Base-by-base conservation (phyloP, 2,329 filamentous ascomycete species). In the Aspergillus sclerotialis region DNA sequence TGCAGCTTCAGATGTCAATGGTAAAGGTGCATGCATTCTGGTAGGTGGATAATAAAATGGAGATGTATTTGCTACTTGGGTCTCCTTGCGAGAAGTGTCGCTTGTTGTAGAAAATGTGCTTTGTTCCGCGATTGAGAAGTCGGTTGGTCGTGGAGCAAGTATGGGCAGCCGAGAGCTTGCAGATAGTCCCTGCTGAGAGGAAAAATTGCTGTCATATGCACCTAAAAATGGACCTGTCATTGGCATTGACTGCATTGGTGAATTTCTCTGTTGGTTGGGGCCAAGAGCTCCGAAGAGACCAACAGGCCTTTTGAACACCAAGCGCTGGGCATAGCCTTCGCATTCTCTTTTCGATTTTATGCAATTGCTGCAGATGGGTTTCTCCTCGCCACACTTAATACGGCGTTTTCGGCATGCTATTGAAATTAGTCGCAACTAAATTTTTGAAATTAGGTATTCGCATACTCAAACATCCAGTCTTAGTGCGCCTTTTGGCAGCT, bases 361-460 rank as follows among this genome's bases (percentile, higher is more conserved):
- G 44, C 65, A 68, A 43, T 68, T 66, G 39, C 58, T 62, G 52
- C 65, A 68, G 28, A 58, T 59, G 10, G 65, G 65, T 38, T 67
- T 67, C 51, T 87, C 85, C 60, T 96, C 92, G 42, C 92, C 92
- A 61, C 92, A 98, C 64, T 96, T 98, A 63, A 98, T 96, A 43
- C 92, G 84, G 34, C 92, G 82, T 64, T 85, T 90, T 44, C 92
- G 83, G 64, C 92, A 98, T 38, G 92, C 84, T 89, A 44, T 36
- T 31, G 21, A 19, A 37, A 9, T 21, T 17, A n/a, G 48, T 41
- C 33, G 45, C 39, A 37, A 38, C 21, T 12, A 34, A 40, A 31
- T 29, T 19, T 6, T 9, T 12, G 12, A n/a, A 11, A n/a, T 18
- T 11, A 11, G n/a, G 10, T 30, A 13, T 29, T 30, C 32, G 71